Percentiles rank a stretch among this genome's conserved stretches.
These are phyloP conservation scores for Rhododendron henanense DNA, from an alignment of 148 eudicot genomes.

Conservation along the genomic window DNA sequence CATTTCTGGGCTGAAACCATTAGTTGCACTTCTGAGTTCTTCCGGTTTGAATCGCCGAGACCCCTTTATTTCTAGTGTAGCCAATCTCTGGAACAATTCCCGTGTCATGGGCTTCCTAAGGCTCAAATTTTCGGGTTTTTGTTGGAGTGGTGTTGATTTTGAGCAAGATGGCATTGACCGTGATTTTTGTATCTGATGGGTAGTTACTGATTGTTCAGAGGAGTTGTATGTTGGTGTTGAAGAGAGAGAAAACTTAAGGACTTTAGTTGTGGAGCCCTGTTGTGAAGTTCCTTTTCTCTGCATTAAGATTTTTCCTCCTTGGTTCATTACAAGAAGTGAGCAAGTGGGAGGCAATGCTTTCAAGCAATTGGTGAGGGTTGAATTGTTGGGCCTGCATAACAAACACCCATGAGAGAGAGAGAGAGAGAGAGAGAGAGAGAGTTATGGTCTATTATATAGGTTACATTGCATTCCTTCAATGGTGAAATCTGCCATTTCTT, in stretches of 20 bases:
- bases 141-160: conserved; percentile 12
- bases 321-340: conserved; percentile 28
- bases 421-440: neutral
- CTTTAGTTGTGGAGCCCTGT: conserved; percentile 20
- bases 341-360: conserved; percentile 39
- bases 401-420: conserved; percentile 1
- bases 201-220: neutral
- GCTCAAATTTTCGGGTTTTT: neutral
- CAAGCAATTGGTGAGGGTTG: conserved; percentile 15
- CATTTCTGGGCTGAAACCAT: conserved; percentile 19
- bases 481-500: neutral
- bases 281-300: conserved; percentile 37
- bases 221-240: conserved; percentile 7
- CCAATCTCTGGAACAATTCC: conserved; percentile 20
- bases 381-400: conserved; percentile 21
- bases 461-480: neutral
- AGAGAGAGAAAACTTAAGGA: conserved; percentile 13
- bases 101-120: neutral
- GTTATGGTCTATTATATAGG: neutral
- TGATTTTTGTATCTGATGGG: conserved; percentile 21
- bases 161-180: conserved; percentile 29
- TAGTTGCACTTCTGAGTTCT: conserved; percentile 21
- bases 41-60: conserved; percentile 12
- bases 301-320: conserved; percentile 24
- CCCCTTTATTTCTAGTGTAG: conserved; percentile 22